These are phyloP conservation scores for Potentilla sterilis DNA, from an alignment of 306 rosid genomes.

Conservation along the genomic window DNA sequence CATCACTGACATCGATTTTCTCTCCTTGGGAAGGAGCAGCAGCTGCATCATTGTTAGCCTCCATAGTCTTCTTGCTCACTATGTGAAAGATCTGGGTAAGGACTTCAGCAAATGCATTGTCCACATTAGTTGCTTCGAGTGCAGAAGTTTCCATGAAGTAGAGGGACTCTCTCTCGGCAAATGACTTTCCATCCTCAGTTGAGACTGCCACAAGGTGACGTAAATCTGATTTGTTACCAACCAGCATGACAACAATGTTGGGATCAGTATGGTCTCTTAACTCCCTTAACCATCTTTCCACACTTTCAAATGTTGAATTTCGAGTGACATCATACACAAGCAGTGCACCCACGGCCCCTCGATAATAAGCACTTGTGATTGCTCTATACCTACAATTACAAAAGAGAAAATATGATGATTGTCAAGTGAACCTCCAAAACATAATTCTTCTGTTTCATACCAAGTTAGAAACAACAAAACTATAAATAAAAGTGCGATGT, in stretches of 20 bases:
- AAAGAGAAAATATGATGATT: neutral
- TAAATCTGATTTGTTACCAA: constrained; percentile 60
- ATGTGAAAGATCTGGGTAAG: constrained; percentile 50
- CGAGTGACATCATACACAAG: constrained; percentile 58
- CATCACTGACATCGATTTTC: constrained; percentile 47
- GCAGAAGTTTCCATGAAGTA: constrained; percentile 66
- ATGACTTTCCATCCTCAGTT: constrained; percentile 50
- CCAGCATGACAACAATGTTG: constrained; percentile 58
- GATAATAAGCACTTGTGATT: constrained; percentile 62
- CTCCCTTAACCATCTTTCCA: constrained; percentile 56
- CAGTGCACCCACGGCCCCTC: constrained; percentile 62
- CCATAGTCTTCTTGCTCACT: constrained; percentile 52
- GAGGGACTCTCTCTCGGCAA: constrained; percentile 52
- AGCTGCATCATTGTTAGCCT: constrained; percentile 32
- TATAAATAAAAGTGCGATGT: neutral
- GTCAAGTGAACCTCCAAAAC: neutral
- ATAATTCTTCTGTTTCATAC: too few relatives aligned
- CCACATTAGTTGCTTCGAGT: constrained; percentile 53
- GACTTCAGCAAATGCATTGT: constrained; percentile 44
- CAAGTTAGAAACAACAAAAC: neutral
- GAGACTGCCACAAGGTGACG: constrained; percentile 60
- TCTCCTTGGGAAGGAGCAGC: constrained; percentile 49
- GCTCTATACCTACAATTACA: constrained; percentile 49
- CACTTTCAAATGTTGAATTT: constrained; percentile 53
- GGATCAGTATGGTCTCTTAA: constrained; percentile 61